These are phyloP conservation scores for Candida gigantensis DNA, from an alignment of 1,139 yeast species.

Conservation along the genomic window DNA sequence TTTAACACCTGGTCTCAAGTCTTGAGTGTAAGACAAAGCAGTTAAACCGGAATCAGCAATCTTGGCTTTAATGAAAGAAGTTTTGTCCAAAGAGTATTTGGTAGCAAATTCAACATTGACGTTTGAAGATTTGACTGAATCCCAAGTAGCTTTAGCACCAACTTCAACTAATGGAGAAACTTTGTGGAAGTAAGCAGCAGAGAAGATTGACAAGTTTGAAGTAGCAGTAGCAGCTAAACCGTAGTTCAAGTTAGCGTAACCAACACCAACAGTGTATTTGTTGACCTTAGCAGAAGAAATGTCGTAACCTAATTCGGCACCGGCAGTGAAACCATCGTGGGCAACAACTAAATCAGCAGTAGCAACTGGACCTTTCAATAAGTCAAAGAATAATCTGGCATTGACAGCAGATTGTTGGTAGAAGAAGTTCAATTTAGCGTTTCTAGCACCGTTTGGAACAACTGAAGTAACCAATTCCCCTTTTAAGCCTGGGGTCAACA, in stretches of 20 bases:
- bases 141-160: constrained; percentile 98
- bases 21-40: constrained; percentile 92
- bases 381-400: constrained; percentile 93
- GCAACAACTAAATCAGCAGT: constrained; percentile 94
- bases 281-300: constrained; percentile 89
- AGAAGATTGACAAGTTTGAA: constrained; percentile 84
- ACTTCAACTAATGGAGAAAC: constrained; percentile 91
- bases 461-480: constrained; percentile 88
- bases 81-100: constrained; percentile 83
- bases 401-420: constrained; percentile 92
- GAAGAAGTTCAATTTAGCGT: constrained; percentile 88
- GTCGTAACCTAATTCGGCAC: constrained; percentile 97
- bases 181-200: constrained; percentile 97
- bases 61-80: constrained; percentile 94
- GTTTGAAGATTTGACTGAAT: constrained; percentile 70
- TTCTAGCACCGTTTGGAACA: constrained; percentile 85
- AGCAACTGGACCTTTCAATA: constrained; percentile 93
- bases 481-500: constrained; percentile 93
- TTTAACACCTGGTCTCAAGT: constrained; percentile 94
- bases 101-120: constrained; percentile 91
- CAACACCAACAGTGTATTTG: constrained; percentile 92
- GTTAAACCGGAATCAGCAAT: constrained; percentile 96
- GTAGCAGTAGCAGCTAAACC: constrained; percentile 87
- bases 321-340: constrained; percentile 95
- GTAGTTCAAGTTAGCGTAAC: constrained; percentile 88